Conservation (phyloP, 306 rosid species). For the Geum urbanum region DNA sequence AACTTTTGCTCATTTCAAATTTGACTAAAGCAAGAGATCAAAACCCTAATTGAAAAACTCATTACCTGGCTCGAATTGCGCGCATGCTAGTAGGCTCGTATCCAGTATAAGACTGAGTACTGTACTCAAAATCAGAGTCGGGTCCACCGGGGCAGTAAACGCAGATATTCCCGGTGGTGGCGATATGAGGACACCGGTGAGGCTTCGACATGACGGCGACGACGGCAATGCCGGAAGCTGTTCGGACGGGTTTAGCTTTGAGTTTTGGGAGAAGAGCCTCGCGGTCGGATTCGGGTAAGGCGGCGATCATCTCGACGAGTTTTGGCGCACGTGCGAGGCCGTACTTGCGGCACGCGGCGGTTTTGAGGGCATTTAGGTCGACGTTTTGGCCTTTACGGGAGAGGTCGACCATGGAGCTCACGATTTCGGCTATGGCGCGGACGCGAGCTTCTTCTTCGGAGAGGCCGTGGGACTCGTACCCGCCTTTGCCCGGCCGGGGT, state of each 20-base stretch:
- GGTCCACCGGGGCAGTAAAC: slow-evolving; percentile 98
- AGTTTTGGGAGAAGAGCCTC: slow-evolving; percentile 85
- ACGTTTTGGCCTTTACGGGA: slow-evolving; percentile 80
- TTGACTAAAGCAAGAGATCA: neutral
- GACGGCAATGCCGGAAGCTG: slow-evolving; percentile 92
- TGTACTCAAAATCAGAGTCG: slow-evolving; percentile 92
- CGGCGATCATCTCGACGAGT: slow-evolving; percentile 96
- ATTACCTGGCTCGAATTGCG: slow-evolving; percentile 90
- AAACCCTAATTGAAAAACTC: neutral
- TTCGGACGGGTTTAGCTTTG: slow-evolving; percentile 91
- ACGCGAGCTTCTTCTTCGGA: slow-evolving; percentile 91
- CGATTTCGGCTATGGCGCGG: slow-evolving; percentile 91
- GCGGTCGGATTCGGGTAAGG: slow-evolving; percentile 80
- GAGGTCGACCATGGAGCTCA: slow-evolving; percentile 81
- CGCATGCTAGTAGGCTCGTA: slow-evolving; percentile 99
- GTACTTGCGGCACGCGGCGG: slow-evolving; percentile 92
- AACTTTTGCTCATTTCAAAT: neutral
- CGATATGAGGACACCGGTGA: slow-evolving; percentile 92
- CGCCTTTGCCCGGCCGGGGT: slow-evolving; percentile 86
- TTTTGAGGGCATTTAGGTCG: slow-evolving; percentile 82
- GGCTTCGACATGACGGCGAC: slow-evolving; percentile 99
- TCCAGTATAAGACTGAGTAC: slow-evolving; percentile 97
- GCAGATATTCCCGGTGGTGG: slow-evolving; percentile 92
- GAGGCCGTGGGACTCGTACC: slow-evolving; percentile 76
- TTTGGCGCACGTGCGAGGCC: slow-evolving; percentile 95